Conservation (phyloP, 2,329 filamentous ascomycete genomes). For the Podosphaera xanthii region DNA sequence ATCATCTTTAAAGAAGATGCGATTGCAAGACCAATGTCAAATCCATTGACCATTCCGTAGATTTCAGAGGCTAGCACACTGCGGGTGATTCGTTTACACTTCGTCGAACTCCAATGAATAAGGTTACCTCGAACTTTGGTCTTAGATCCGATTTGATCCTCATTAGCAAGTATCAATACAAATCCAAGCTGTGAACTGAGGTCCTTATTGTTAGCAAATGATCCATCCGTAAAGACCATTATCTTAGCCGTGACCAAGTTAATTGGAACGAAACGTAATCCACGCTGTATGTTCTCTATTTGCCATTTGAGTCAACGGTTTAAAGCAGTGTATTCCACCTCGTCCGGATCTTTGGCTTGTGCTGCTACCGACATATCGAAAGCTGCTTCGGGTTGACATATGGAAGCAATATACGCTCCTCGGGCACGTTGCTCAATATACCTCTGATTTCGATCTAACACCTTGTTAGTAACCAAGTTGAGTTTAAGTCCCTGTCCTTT, state of each 20-base stretch:
- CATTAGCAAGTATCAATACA: not conserved
- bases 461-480: not conserved
- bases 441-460: not conserved
- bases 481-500: not conserved
- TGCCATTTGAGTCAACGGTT: not conserved
- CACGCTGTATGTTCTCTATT: not conserved
- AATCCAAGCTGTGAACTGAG: not conserved
- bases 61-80: conserved; percentile 3
- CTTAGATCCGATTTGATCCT: not conserved
- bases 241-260: not conserved
- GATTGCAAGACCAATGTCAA: conserved; percentile 2
- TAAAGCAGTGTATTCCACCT: not conserved
- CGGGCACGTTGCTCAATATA: not conserved
- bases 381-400: not conserved
- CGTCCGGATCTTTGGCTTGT: not conserved
- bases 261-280: not conserved
- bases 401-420: not conserved
- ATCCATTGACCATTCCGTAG: conserved; percentile 2
- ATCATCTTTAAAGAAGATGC: not conserved
- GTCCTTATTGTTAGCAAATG: conserved; percentile 1
- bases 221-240: conserved; percentile 1
- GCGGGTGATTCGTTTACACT: conserved; percentile 1
- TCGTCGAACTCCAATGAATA: not conserved
- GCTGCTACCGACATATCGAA: not conserved
- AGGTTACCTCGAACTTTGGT: not conserved